Evolutionary conservation across 306 rosid genomes (phyloP), one percentile per base, ranked within the genome.

Genomic region (Comarum palustre): DNA sequence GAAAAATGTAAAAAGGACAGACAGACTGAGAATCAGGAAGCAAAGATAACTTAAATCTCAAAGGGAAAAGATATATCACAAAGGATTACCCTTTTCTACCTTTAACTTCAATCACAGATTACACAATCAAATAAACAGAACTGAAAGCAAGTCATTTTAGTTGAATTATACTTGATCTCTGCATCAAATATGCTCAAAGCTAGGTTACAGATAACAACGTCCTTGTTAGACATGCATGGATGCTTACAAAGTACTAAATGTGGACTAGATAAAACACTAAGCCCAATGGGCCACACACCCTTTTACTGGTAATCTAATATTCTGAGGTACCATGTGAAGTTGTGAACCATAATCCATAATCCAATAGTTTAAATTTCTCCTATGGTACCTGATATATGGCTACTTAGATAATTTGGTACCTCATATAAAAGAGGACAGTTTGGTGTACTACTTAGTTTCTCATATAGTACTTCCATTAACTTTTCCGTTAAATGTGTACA

Each of bases 201-300:
- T 34, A 31, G 17, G 25, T 27, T 2, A 52, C 34, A 46, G 29
- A 36, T 6, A 42, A 47, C 47, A 68, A 69, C 64, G 25, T 27
- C 70, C 67, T 41, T 42, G 77, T 54, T 55, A 29, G 77, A 24
- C 62, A 48, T 20, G 25, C 14, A 72, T 66, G 66, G 41, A 27
- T 52, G 55, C 45, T 52, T 46, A 50, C 5, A 19, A 50, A 6
- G 55, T 10, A 41, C 1, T 41, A 9, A 41, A 41, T 13, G 45
- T 41, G 45, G 13, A 16, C 22, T 22, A 19, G 11, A n/a, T n/a
- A 51, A 8, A 51, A 51, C 58, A 51, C 4, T 20, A 20, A 52
- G 59, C 29, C 59, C 59, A 52, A 52, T 52, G 59, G 59, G 59
- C 29, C 59, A 52, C 20, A 20, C 25, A 24, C 29, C 16, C 34